Percentiles rank a stretch among this genome's conserved stretches.
Conservation (phyloP, 257 asterid species). For the Prunella vulgaris region DNA sequence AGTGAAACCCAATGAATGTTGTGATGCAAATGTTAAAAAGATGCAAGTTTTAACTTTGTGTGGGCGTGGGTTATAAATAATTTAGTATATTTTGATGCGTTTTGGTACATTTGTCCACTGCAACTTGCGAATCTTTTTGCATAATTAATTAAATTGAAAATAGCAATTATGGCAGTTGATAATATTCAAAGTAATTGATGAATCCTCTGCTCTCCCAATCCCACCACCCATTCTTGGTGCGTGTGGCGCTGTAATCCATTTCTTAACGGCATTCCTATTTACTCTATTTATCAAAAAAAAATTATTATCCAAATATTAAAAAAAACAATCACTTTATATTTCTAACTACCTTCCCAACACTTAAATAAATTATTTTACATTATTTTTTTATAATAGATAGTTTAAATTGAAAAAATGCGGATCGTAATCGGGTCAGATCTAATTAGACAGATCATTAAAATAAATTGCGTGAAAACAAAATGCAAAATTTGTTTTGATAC, state of each 20-base stretch:
- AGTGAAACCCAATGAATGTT: constrained; percentile 11
- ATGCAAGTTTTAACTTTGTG: background rate
- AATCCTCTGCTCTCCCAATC: constrained; percentile 4
- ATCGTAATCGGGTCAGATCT: too few relatives aligned
- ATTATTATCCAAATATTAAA: too few relatives aligned
- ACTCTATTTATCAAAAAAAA: too few relatives aligned
- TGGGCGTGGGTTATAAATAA: background rate
- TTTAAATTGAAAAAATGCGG: too few relatives aligned
- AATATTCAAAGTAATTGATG: constrained; percentile 11
- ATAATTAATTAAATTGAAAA: too few relatives aligned
- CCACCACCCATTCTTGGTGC: constrained; percentile 34
- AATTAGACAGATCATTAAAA: too few relatives aligned
- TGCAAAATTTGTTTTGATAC: too few relatives aligned
- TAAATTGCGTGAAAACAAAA: too few relatives aligned
- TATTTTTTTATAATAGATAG: too few relatives aligned
- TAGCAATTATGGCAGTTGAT: constrained; percentile 10
- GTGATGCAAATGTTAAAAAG: background rate
- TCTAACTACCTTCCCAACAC: too few relatives aligned
- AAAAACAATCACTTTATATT: too few relatives aligned
- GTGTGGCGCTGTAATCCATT: constrained; percentile 45
- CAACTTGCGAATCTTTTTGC: constrained; percentile 28
- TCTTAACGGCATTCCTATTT: background rate
- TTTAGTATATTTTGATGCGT: constrained; percentile 21
- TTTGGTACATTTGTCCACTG: constrained; percentile 12
- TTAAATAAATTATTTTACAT: too few relatives aligned